Conservation (phyloP, 2,329 filamentous ascomycete species). For the Chrysoporthe deuterocubensis region DNA sequence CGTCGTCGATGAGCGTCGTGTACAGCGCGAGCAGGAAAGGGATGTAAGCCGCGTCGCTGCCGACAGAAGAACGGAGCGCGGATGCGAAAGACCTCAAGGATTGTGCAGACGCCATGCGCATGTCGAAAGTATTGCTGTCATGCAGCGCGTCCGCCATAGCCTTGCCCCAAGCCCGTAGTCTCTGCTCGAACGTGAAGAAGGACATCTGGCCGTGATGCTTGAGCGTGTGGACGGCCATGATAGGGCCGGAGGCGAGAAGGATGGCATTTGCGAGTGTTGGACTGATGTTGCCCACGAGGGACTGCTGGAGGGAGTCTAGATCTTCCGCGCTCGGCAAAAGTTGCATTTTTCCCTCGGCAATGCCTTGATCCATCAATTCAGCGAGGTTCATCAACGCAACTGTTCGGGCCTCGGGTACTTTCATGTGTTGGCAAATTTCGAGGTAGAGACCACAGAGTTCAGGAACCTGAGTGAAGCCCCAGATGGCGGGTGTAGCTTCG, state of each 20-base stretch:
- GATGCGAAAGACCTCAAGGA: constrained; percentile 59
- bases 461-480: constrained; percentile 33
- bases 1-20: constrained; percentile 83
- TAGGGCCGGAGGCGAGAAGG: constrained; percentile 52
- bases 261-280: constrained; percentile 55
- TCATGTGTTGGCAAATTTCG: constrained; percentile 43
- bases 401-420: constrained; percentile 50
- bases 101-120: constrained; percentile 61
- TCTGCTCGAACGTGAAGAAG: constrained; percentile 28
- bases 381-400: constrained; percentile 54
- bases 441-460: constrained; percentile 50
- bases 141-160: constrained; percentile 54
- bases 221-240: constrained; percentile 42
- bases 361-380: constrained; percentile 46
- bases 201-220: constrained; percentile 27
- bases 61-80: constrained; percentile 34
- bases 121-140: constrained; percentile 64
- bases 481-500: constrained; percentile 42
- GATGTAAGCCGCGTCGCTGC: constrained; percentile 46
- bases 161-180: constrained; percentile 48
- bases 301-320: constrained; percentile 42
- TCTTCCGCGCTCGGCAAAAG: constrained; percentile 39
- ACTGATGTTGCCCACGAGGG: constrained; percentile 46
- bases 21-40: constrained; percentile 70
- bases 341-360: constrained; percentile 36